Conservation (phyloP, 2,329 filamentous ascomycete species). For the Calonectria montana region DNA sequence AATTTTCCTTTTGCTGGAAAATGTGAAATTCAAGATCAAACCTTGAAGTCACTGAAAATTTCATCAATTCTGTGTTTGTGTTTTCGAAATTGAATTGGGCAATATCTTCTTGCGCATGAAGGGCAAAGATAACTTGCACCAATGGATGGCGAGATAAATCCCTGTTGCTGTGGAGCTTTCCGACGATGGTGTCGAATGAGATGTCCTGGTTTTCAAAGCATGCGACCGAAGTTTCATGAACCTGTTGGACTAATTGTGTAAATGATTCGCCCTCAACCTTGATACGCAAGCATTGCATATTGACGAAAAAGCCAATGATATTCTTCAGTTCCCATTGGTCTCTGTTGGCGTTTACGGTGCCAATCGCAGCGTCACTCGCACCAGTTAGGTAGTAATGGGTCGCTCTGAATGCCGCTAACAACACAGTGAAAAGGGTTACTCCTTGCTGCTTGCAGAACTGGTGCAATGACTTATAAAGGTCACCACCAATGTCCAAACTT, state of each 20-base stretch:
- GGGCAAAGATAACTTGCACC: neutral
- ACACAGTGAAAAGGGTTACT: neutral
- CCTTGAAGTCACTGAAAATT: neutral
- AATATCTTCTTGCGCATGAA: neutral
- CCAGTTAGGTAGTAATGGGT: constrained; percentile 40
- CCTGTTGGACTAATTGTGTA: neutral
- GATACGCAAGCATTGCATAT: constrained; percentile 35
- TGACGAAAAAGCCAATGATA: constrained; percentile 41
- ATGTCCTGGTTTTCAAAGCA: neutral
- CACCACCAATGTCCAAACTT: neutral
- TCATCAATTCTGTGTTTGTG: neutral
- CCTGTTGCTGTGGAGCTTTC: neutral
- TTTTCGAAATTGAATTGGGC: neutral
- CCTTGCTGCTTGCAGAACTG: neutral
- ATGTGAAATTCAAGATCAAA: neutral
- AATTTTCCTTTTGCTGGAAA: neutral
- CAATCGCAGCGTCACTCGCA: constrained; percentile 33
- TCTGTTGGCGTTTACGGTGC: constrained; percentile 33
- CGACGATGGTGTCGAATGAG: neutral
- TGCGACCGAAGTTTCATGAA: neutral
- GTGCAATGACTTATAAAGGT: neutral
- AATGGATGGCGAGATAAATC: neutral
- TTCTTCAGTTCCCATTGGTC: constrained; percentile 28
- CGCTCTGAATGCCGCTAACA: constrained; percentile 37
- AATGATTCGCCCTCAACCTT: constrained; percentile 14